A percentile compares a stretch with the other conserved stretches of the same genome.
Conservation (phyloP, 2,329 filamentous ascomycete genomes). For the Cytospora mali region DNA sequence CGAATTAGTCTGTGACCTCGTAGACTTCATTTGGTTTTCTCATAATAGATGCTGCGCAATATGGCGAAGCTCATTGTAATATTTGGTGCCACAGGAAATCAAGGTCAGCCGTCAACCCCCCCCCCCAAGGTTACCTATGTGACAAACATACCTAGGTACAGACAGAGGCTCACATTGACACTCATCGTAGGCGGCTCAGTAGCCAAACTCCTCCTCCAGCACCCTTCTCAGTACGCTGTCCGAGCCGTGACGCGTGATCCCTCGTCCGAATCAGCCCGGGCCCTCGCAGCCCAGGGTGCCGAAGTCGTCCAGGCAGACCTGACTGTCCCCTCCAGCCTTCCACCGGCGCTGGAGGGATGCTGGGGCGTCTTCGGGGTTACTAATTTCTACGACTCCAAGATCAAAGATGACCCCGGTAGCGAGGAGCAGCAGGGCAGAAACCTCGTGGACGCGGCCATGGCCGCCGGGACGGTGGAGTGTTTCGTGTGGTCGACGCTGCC, state of each 20-base stretch:
- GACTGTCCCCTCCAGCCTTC: slow-evolving; percentile 15
- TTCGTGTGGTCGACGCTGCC: slow-evolving; percentile 23
- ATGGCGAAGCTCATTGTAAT: slow-evolving; percentile 11
- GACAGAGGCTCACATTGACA: neutral
- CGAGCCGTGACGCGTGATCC: slow-evolving; percentile 21
- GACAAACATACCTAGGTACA: neutral
- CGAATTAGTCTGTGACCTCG: neutral
- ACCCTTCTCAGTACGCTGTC: slow-evolving; percentile 15
- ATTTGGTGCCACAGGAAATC: slow-evolving; percentile 25
- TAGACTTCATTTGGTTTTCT: neutral
- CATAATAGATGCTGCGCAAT: no score
- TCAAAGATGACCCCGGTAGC: slow-evolving; percentile 22
- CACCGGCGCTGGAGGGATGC: slow-evolving; percentile 13
- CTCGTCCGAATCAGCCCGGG: slow-evolving; percentile 3
- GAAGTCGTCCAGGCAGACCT: slow-evolving; percentile 24
- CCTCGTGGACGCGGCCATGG: slow-evolving; percentile 21
- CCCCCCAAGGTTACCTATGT: no score
- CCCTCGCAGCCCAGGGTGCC: slow-evolving; percentile 11
- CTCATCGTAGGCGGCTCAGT: slow-evolving; percentile 16
- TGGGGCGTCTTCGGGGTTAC: slow-evolving; percentile 26
- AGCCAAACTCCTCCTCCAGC: slow-evolving; percentile 17
- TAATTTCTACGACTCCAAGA: slow-evolving; percentile 22
- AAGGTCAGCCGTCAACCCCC: slow-evolving; percentile 13
- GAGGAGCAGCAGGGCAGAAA: slow-evolving; percentile 26
- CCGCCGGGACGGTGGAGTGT: slow-evolving; percentile 20